phyloP scores from a whole-genome alignment of 345 rosid genomes.

The Moricandia moricandioides region DNA sequence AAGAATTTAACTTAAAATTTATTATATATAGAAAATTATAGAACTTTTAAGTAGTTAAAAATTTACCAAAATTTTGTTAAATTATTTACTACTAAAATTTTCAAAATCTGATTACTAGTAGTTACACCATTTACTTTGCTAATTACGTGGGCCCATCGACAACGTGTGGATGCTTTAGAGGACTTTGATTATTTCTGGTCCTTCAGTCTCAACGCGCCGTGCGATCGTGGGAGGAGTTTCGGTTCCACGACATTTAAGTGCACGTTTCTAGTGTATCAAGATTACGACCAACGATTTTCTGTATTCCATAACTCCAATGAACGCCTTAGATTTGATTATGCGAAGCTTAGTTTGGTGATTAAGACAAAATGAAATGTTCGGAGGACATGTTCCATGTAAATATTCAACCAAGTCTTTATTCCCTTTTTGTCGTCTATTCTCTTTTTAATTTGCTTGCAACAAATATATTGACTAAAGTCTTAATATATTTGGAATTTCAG shows the following conservation, averaged over 20 bases:
- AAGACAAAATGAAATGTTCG: not conserved
- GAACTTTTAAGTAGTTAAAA: too few relatives aligned
- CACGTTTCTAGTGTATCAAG: constrained; percentile 12
- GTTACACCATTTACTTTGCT: not conserved
- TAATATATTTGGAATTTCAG: not conserved
- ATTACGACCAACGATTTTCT: not conserved
- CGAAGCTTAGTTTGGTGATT: not conserved
- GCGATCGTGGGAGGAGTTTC: constrained; percentile 8
- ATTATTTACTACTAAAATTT: too few relatives aligned
- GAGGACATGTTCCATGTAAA: constrained; percentile 22
- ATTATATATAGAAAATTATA: too few relatives aligned
- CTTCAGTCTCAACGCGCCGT: constrained; percentile 6
- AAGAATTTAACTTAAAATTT: too few relatives aligned
- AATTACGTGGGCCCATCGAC: not conserved
- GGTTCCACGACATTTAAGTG: constrained; percentile 23
- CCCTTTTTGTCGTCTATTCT: not conserved
- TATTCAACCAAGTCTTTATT: constrained; percentile 15
- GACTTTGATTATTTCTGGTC: not conserved
- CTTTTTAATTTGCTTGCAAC: not conserved
- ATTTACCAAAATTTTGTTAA: too few relatives aligned
- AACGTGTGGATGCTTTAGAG: not conserved
- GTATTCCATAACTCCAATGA: not conserved
- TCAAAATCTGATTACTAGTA: not conserved
- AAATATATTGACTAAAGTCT: constrained; percentile 2
- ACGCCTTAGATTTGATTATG: constrained; percentile 12